A percentile compares a stretch with the other conserved stretches of the same genome.
These are phyloP conservation scores for Saccharum officinarum DNA, from an alignment of 176 grass and related monocot species.

Conservation along the genomic window DNA sequence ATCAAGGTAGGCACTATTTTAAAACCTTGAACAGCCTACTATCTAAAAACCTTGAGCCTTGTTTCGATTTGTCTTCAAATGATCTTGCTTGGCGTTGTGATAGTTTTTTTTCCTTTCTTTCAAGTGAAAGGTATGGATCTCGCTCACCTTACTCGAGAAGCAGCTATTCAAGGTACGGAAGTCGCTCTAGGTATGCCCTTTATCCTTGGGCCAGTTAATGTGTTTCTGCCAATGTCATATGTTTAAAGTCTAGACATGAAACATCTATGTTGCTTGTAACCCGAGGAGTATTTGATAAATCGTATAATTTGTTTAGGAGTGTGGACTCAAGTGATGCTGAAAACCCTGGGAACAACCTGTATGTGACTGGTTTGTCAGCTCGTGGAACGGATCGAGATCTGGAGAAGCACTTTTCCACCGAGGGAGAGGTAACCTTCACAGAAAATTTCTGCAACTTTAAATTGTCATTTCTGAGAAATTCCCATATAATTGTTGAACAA, in stretches of 20 bases:
- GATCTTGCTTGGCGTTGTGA: not conserved
- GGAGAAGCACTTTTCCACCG: constrained; percentile 55
- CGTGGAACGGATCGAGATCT: constrained; percentile 44
- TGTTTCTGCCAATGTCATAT: not conserved
- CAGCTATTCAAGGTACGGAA: constrained; percentile 61
- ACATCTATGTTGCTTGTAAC: not conserved
- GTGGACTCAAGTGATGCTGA: constrained; percentile 56
- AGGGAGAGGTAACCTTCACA: constrained; percentile 63
- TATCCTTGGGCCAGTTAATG: not conserved
- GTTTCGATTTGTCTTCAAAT: not conserved
- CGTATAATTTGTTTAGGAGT: constrained; percentile 36
- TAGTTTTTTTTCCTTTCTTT: not conserved
- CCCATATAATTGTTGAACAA: not conserved
- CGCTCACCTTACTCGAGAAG: constrained; percentile 35
- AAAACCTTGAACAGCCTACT: not conserved
- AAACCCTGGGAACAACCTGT: constrained; percentile 71
- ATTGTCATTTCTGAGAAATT: not conserved
- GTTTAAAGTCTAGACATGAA: not conserved
- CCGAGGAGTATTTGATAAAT: not conserved
- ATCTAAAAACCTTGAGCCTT: not conserved
- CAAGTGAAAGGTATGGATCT: constrained; percentile 24
- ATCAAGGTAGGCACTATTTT: constrained; percentile 44
- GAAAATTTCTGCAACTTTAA: constrained; percentile 5
- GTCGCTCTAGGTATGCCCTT: constrained; percentile 48
- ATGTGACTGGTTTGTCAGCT: constrained; percentile 69